Conservation (phyloP, 1,284 basidiomycete species). For the Rhodotorula sp. region DNA sequence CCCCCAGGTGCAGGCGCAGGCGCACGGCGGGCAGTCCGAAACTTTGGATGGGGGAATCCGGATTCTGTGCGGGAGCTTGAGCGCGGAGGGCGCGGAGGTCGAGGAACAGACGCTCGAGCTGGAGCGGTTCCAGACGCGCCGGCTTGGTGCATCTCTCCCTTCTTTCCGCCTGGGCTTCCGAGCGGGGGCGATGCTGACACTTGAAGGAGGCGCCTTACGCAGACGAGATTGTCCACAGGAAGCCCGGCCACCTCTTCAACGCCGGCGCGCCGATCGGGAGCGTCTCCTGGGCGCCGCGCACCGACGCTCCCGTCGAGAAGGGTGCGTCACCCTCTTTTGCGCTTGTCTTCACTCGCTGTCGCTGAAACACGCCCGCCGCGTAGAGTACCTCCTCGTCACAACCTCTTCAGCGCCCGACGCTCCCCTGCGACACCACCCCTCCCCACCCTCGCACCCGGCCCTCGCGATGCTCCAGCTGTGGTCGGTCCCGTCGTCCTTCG, state of each 20-base stretch:
- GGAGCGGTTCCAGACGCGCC: constrained; percentile 60
- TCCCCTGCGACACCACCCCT: not conserved
- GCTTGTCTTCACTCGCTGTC: not conserved
- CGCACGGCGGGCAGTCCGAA: too few relatives aligned
- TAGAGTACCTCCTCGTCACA: constrained; percentile 81
- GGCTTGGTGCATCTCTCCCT: constrained; percentile 61
- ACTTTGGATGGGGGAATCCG: not conserved
- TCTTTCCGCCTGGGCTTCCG: not conserved
- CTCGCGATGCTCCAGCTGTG: constrained; percentile 53
- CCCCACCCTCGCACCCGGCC: not conserved
- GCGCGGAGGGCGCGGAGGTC: constrained; percentile 42
- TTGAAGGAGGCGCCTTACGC: not conserved
- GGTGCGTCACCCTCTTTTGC: not conserved
- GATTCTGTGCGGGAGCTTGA: constrained; percentile 8
- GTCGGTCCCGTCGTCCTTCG: constrained; percentile 42
- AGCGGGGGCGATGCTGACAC: too few relatives aligned
- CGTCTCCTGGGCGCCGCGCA: constrained; percentile 84
- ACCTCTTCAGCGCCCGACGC: constrained; percentile 58
- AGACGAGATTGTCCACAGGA: constrained; percentile 44
- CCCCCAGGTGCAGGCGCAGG: not conserved
- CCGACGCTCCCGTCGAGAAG: constrained; percentile 54
- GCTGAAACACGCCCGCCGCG: too few relatives aligned
- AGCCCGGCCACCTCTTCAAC: constrained; percentile 67
- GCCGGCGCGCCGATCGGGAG: constrained; percentile 83
- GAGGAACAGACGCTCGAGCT: constrained; percentile 60